A percentile compares a stretch with the other conserved stretches of the same genome.
phyloP scores from a whole-genome alignment of 148 eudicot genomes.

The Rhododendron henanense region DNA sequence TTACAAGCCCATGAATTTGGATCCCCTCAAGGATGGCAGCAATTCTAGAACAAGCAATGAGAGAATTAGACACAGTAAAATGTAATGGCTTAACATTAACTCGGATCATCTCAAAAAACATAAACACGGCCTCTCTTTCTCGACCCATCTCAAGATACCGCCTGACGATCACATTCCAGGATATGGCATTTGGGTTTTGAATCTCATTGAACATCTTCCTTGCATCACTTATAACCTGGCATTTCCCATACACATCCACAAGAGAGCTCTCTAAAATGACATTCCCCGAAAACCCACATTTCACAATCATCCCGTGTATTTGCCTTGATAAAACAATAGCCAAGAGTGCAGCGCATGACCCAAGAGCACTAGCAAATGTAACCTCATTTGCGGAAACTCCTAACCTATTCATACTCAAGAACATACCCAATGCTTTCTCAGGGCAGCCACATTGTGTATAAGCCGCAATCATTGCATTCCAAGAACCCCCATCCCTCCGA shows the following conservation, averaged over 20 bases:
- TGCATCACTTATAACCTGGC: constrained; percentile 57
- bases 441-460: constrained; percentile 30
- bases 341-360: constrained; percentile 53
- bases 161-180: constrained; percentile 89
- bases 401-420: constrained; percentile 36
- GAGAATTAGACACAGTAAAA: constrained; percentile 55
- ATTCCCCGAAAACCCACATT: constrained; percentile 51
- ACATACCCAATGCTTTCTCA: constrained; percentile 39
- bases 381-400: constrained; percentile 51
- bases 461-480: constrained; percentile 69
- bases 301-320: constrained; percentile 56
- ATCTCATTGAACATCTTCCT: constrained; percentile 71
- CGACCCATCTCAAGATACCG: constrained; percentile 57
- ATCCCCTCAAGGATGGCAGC: constrained; percentile 44
- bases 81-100: constrained; percentile 40
- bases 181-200: constrained; percentile 47
- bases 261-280: constrained; percentile 67
- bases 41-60: constrained; percentile 62
- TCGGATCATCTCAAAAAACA: constrained; percentile 50
- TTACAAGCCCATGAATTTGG: constrained; percentile 57
- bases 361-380: constrained; percentile 58
- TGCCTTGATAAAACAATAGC: constrained; percentile 41
- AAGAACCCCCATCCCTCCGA: constrained; percentile 70
- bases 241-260: constrained; percentile 79
- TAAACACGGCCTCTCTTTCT: constrained; percentile 37